Evolutionary conservation across 164 flowering plant species (phyloP).

Genomic region (Santalum album): DNA sequence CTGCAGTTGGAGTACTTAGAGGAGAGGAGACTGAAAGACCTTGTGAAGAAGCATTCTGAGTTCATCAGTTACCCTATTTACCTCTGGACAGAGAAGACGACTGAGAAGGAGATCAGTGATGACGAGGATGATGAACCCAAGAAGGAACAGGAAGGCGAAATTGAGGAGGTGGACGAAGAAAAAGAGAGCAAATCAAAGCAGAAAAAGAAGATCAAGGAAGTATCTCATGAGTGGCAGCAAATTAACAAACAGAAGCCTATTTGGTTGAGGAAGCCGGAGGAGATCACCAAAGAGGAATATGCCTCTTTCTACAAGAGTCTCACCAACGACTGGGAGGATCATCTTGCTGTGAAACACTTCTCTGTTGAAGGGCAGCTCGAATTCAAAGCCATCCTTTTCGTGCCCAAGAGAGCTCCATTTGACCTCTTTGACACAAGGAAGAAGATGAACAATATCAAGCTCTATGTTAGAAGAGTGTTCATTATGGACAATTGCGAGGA

Average conservation of each 20-base stretch:
- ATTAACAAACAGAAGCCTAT: conserved; percentile 57
- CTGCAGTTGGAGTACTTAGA: conserved; percentile 46
- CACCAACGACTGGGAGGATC: conserved; percentile 61
- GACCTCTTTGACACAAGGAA: conserved; percentile 56
- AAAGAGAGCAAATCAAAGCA: conserved; percentile 33
- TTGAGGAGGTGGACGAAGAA: conserved; percentile 49
- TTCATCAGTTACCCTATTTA: conserved; percentile 55
- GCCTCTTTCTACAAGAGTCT: conserved; percentile 61
- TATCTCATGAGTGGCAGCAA: conserved; percentile 43
- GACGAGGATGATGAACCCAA: conserved; percentile 52
- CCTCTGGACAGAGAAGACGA: conserved; percentile 54
- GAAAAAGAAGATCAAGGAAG: conserved; percentile 45
- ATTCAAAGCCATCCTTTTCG: conserved; percentile 50
- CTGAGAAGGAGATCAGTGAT: conserved; percentile 47
- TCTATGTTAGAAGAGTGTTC: conserved; percentile 49
- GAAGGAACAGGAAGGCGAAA: conserved; percentile 44
- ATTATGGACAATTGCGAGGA: conserved; percentile 65
- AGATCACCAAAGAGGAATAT: conserved; percentile 51
- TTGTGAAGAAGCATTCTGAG: conserved; percentile 56
- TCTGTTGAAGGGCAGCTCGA: conserved; percentile 67
- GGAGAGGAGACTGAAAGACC: conserved; percentile 49
- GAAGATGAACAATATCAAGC: conserved; percentile 58
- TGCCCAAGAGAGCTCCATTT: conserved; percentile 51
- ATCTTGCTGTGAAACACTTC: conserved; percentile 49
- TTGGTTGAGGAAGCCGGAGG: conserved; percentile 58